Evolutionary conservation across 2,329 filamentous ascomycete genomes (phyloP).

Genomic region (Fusarium secorum): DNA sequence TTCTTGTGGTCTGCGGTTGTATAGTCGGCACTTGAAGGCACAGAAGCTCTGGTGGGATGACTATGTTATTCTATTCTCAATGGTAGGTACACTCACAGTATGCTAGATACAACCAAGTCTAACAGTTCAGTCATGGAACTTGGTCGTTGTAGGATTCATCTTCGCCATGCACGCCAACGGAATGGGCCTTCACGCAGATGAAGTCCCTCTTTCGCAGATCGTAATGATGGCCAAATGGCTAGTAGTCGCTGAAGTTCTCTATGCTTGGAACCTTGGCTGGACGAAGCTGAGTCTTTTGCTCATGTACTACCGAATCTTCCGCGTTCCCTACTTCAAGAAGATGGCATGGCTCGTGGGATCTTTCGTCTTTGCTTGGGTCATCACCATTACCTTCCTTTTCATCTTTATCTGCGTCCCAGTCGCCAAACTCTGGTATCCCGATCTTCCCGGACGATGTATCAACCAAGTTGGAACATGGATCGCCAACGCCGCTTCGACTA

Average conservation of each 20-base stretch:
- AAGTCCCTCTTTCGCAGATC: constrained; percentile 47
- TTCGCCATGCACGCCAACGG: constrained; percentile 56
- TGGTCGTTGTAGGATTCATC: constrained; percentile 56
- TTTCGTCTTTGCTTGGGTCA: constrained; percentile 57
- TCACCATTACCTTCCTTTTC: constrained; percentile 57
- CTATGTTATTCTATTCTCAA: constrained; percentile 57
- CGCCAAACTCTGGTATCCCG: constrained; percentile 57
- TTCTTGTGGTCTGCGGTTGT: constrained; percentile 51
- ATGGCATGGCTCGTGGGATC: constrained; percentile 51
- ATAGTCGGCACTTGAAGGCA: constrained; percentile 52
- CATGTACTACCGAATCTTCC: constrained; percentile 64
- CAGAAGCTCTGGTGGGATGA: constrained; percentile 61
- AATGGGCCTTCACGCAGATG: constrained; percentile 57
- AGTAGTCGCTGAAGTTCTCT: constrained; percentile 57
- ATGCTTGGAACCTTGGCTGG: constrained; percentile 57
- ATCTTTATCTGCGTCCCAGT: constrained; percentile 62
- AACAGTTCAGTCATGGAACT: constrained; percentile 49
- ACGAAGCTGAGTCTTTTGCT: constrained; percentile 60
- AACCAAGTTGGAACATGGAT: constrained; percentile 60
- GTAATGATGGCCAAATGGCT: constrained; percentile 57
- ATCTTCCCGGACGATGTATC: constrained; percentile 56
- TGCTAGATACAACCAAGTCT: background rate
- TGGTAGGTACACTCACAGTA: constrained; percentile 44
- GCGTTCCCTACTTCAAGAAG: constrained; percentile 52
- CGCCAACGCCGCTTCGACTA: constrained; percentile 57